Evolutionary conservation across 2,329 filamentous ascomycete species (phyloP), one percentile per base, ranked within the genome.

Genomic region (Chaetomium sp.): DNA sequence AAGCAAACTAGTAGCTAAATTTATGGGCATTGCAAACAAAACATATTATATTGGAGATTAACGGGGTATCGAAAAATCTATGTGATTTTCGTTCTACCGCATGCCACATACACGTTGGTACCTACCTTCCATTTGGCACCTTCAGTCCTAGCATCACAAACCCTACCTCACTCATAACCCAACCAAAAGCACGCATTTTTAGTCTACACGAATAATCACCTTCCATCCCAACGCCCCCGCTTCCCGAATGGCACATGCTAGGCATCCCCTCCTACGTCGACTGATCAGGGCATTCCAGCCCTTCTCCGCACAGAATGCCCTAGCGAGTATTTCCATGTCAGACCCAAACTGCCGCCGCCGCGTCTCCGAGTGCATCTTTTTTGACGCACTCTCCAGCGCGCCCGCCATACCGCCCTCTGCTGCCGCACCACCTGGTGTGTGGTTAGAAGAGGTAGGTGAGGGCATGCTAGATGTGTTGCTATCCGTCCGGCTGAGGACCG

Each of bases 201-300:
- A 86, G 60, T 85, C 83, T 27, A 87, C 82, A 59, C 85, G 78
- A 31, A 88, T 83, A n/a, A 92, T 82, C 29, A 92, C 83, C 69
- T 84, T 85, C 80, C 91, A 87, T 2, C 86, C 87, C 64, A 92
- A 74, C 3, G 88, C 90, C 5, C 87, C 86, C 0, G 90, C 90
- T 78, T 94, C 90, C 21, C 91, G 83, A 51, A 94, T 85, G 49
- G 89, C 89, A 75, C 91, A 94, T 3, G 85, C 84, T 42, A 93
- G 75, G 73, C 91, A 94, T 0, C 88, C 90, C 66, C 89, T 81
- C 68, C 86, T 84, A 47, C 83, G 80, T 59, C 89, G 81, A 66
- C 88, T 90, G 67, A 93, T 82, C 21, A 93, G 74, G 25, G 90
- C 90, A 73, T 92, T 90, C 82, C 88, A 88, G 2, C 90, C 90